These are phyloP conservation scores for Chalciporus sphaerocephalus DNA, from an alignment of 768 basidiomycete genomes.

Conservation along the genomic window DNA sequence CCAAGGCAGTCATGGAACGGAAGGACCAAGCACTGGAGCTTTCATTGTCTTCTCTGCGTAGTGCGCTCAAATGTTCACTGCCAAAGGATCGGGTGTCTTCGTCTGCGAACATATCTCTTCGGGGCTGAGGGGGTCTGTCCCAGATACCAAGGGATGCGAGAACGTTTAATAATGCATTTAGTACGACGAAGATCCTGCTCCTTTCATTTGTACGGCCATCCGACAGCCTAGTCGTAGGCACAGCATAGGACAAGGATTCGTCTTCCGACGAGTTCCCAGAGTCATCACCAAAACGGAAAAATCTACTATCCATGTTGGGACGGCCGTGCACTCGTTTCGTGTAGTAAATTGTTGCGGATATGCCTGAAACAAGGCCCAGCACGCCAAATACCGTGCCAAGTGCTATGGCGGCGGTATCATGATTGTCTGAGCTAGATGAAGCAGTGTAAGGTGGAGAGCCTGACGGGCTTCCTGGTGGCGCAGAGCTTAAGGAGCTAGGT, in stretches of 20 bases:
- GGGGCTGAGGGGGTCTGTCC: conserved; percentile 20
- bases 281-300: conserved; percentile 20
- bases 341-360: conserved; percentile 42
- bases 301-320: conserved; percentile 6
- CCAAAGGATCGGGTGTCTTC: conserved; percentile 60
- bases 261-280: conserved; percentile 12
- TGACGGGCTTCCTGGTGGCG: conserved; percentile 7
- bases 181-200: background rate
- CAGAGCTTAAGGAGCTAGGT: conserved; percentile 5
- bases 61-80: conserved; percentile 10
- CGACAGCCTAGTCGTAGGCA: conserved; percentile 3
- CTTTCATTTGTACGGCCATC: conserved; percentile 5
- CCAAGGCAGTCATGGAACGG: conserved; percentile 34
- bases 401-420: conserved; percentile 45
- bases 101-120: conserved; percentile 74
- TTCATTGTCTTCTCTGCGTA: conserved; percentile 37
- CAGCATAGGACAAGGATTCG: conserved; percentile 5
- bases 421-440: conserved; percentile 17
- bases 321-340: conserved; percentile 32
- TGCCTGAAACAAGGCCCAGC: conserved; percentile 47
- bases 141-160: conserved; percentile 24
- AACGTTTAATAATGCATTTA: conserved; percentile 12
- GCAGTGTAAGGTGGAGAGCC: conserved; percentile 15
- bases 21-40: conserved; percentile 53
- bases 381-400: conserved; percentile 61